phyloP scores from a whole-genome alignment of 768 basidiomycete genomes.

The Xerocomellus chrysenteron region DNA sequence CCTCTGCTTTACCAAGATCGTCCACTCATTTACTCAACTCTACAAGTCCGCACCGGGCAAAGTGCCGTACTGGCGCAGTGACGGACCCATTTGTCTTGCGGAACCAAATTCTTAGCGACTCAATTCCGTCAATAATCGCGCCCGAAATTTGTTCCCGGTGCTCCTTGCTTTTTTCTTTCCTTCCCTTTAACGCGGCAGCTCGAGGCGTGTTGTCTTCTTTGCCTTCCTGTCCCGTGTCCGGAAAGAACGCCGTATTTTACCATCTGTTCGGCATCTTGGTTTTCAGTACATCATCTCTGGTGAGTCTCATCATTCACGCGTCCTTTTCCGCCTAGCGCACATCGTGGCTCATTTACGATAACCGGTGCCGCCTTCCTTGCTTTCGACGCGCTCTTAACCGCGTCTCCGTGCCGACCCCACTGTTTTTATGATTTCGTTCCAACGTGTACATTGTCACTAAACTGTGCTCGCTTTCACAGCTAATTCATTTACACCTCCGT shows the following conservation, averaged over 20 bases:
- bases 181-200: constrained; percentile 27
- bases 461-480: constrained; percentile 26
- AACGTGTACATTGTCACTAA: constrained; percentile 29
- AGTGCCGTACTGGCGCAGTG: constrained; percentile 29
- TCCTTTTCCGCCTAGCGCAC: constrained; percentile 23
- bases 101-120: constrained; percentile 38
- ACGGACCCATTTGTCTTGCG: constrained; percentile 35
- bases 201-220: constrained; percentile 22
- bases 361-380: constrained; percentile 19
- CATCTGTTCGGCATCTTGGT: constrained; percentile 22
- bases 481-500: constrained; percentile 36
- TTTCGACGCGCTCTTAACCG: constrained; percentile 32
- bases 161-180: constrained; percentile 32
- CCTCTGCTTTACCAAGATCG: constrained; percentile 20
- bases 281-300: constrained; percentile 33
- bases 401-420: constrained; percentile 31
- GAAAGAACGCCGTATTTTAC: constrained; percentile 15
- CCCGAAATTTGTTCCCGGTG: constrained; percentile 32
- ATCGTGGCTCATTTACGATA: constrained; percentile 37
- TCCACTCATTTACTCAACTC: constrained; percentile 29
- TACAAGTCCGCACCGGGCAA: constrained; percentile 22
- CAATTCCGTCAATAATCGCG: constrained; percentile 37
- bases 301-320: constrained; percentile 34
- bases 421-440: constrained; percentile 9
- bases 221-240: constrained; percentile 23